Conservation (phyloP, 495 filamentous ascomycete genomes). For the Tuber magnatum region DNA sequence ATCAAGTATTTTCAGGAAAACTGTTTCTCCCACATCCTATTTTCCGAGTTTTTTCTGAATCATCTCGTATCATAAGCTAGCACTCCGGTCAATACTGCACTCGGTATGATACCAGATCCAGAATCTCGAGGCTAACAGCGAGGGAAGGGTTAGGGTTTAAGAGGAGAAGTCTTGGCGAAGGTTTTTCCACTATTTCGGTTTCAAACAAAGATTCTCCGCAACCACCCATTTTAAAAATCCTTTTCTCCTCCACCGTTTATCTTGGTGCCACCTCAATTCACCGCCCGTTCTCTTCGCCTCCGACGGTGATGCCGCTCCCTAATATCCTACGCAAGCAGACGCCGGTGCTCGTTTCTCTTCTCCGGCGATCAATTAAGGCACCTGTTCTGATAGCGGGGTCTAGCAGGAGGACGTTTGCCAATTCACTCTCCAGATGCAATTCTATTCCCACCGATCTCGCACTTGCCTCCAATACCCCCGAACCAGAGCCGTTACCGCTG, state of each 20-base stretch:
- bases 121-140: background rate
- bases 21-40: background rate
- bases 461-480: slow-evolving; percentile 2
- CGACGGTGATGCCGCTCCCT: slow-evolving; percentile 22
- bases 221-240: slow-evolving; percentile 13
- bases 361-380: slow-evolving; percentile 28
- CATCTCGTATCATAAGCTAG: background rate
- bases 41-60: background rate
- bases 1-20: background rate
- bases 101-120: background rate
- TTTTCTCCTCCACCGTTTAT: background rate
- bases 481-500: background rate
- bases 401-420: slow-evolving; percentile 15
- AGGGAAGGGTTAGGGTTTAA: background rate
- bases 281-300: background rate
- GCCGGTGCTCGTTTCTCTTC: slow-evolving; percentile 18
- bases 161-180: background rate
- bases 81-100: background rate
- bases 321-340: slow-evolving; percentile 21
- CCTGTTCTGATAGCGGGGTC: background rate
- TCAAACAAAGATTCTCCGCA: slow-evolving; percentile 10
- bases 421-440: background rate
- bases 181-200: slow-evolving; percentile 2
- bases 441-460: background rate
- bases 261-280: background rate